Percentiles rank a stretch among this genome's conserved stretches.
These are phyloP conservation scores for Candida sojae DNA, from an alignment of 1,139 yeast species.

Conservation along the genomic window DNA sequence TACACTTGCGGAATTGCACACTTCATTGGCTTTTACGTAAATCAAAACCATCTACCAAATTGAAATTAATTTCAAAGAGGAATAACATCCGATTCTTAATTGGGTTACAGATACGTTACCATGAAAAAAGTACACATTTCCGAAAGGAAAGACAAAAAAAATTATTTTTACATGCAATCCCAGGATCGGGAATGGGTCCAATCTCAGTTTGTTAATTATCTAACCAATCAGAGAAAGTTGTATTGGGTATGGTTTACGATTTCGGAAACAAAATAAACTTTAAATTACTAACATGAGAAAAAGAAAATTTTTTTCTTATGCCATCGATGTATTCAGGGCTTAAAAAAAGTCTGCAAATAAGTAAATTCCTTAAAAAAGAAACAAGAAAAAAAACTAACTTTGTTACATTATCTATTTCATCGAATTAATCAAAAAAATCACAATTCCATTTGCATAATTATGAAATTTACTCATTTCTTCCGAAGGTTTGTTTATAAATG, in stretches of 20 bases:
- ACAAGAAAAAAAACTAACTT: background rate
- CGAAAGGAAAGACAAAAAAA: too few relatives aligned
- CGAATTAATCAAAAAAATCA: slow-evolving; percentile 3
- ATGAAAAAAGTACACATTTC: background rate
- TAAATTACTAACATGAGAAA: background rate
- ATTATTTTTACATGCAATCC: background rate
- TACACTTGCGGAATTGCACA: too few relatives aligned
- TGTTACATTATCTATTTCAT: background rate
- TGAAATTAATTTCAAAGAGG: too few relatives aligned
- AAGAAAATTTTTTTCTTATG: too few relatives aligned
- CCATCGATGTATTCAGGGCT: too few relatives aligned
- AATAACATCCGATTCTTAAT: background rate
- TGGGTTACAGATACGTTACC: background rate
- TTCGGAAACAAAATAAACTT: background rate
- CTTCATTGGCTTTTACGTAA: too few relatives aligned
- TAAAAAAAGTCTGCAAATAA: background rate
- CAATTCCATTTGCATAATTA: background rate
- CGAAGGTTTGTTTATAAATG: too few relatives aligned
- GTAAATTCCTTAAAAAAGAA: background rate
- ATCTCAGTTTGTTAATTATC: background rate
- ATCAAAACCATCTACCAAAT: too few relatives aligned
- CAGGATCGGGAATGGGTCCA: slow-evolving; percentile 4
- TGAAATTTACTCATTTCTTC: too few relatives aligned
- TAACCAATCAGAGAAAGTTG: slow-evolving; percentile 1
- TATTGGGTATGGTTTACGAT: slow-evolving; percentile 2